These are phyloP conservation scores for Fraxinus anomala DNA, from an alignment of 257 asterid species.

Conservation along the genomic window DNA sequence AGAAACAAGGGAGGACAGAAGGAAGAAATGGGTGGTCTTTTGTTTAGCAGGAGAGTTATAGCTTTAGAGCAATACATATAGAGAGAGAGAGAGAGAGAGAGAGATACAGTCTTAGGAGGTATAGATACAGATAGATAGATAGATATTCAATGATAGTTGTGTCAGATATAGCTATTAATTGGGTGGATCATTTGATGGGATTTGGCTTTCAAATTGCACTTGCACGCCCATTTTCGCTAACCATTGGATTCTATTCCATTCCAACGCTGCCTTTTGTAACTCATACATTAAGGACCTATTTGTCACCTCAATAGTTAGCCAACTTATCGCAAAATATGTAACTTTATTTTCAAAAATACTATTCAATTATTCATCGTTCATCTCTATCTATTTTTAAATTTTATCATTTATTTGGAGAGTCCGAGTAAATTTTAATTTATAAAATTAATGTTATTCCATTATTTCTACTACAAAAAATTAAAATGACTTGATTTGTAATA, in stretches of 20 bases:
- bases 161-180: slow-evolving; percentile 1
- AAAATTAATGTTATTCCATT: too few species aligned
- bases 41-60: background rate
- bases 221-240: slow-evolving; percentile 6
- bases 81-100: background rate
- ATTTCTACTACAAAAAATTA: too few species aligned
- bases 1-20: background rate
- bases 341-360: too few species aligned
- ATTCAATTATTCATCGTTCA: background rate
- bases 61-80: background rate
- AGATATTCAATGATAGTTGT: background rate
- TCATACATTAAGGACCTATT: background rate
- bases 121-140: background rate
- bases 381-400: too few species aligned
- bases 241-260: slow-evolving; percentile 4
- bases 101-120: background rate
- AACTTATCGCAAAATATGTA: too few species aligned
- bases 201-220: background rate
- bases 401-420: too few species aligned
- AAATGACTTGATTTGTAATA: too few species aligned
- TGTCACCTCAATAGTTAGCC: background rate
- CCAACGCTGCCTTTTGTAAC: slow-evolving; percentile 3
- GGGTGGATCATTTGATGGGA: slow-evolving; percentile 7
- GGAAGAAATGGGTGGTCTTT: background rate
- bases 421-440: too few species aligned